These are phyloP conservation scores for Hirsutella thompsonii DNA, from an alignment of 2,329 filamentous ascomycete genomes.

Conservation along the genomic window DNA sequence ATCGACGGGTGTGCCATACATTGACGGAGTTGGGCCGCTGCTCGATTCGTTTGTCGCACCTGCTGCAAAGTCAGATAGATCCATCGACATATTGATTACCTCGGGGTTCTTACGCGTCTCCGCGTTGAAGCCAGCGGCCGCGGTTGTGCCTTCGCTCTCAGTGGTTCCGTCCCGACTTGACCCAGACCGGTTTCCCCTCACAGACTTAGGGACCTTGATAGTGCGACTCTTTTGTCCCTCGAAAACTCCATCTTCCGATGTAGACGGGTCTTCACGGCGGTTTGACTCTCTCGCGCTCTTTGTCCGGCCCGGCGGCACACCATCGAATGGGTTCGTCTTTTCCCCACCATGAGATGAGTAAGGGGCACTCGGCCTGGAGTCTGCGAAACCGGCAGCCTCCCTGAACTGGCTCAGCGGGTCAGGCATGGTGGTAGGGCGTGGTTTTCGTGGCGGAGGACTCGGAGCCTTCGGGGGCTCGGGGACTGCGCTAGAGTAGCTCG, in stretches of 20 bases:
- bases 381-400: conserved; percentile 23
- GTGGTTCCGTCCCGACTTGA: neutral
- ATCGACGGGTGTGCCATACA: conserved; percentile 28
- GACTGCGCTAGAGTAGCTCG: conserved; percentile 2
- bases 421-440: conserved; percentile 15
- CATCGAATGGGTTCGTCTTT: conserved; percentile 44
- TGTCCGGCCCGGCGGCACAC: conserved; percentile 27
- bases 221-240: conserved; percentile 16
- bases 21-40: conserved; percentile 22
- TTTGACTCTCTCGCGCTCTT: conserved; percentile 29
- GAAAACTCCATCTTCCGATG: conserved; percentile 10
- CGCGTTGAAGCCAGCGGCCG: neutral
- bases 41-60: neutral
- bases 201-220: conserved; percentile 16
- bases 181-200: neutral
- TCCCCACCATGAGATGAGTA: conserved; percentile 44
- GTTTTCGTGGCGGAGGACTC: conserved; percentile 5
- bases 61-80: neutral
- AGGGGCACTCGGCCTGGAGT: conserved; percentile 43
- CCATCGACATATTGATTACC: no score
- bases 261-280: conserved; percentile 12
- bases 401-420: conserved; percentile 37
- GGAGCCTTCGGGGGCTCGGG: conserved; percentile 11
- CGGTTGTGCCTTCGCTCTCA: neutral
- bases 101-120: neutral